Base-by-base conservation (phyloP, 2,329 filamentous ascomycete species). In the Calonectria naviculata region DNA sequence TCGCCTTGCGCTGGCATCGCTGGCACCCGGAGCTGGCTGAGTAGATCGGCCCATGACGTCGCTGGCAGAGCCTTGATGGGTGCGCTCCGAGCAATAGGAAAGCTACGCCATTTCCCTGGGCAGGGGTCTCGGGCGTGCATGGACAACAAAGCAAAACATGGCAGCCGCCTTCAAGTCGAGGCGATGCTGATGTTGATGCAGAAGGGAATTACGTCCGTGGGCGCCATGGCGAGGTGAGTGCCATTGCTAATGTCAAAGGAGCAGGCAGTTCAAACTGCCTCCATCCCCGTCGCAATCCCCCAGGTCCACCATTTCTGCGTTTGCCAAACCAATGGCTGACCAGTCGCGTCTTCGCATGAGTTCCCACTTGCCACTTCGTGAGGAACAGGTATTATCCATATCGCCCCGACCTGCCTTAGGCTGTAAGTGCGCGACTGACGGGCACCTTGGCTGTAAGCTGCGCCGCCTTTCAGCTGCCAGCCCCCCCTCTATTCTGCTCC, bases 1-100 rank as follows among this genome's bases (percentile, higher is more conserved):
- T 42, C 36, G 47, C 63, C 36, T 24, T 65, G 63, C 62, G 46
- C 62, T 65, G 62, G 62, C 62, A 29, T 36, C 34, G 49, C 52
- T 42, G 56, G 36, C 56, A 42, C 36, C 21, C 31, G 36, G 44
- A 29, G 58, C 36, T 52, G 58, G 66, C 64, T 46, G 26, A 44
- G 36, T 46, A 49, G 54, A 70, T 71, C 64, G 62, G 47, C 68
- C 56, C 67, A 73, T 74, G 73, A 74, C 71, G 71, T 73, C 69
- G 71, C 52, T 65, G 49, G 63, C 62, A 41, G 52, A 46, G 38
- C 47, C 17, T 19, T 56, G 42, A 46, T 60, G 58, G 28, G 54
- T 42, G 44, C 36, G 66, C 52, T 21, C n/a, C 31, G n/a, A 56
- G 38, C 47, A 49, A 42, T n/a, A 21, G 19, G 63, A 54, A 54